Evolutionary conservation across 1,284 basidiomycete genomes (phyloP).

Genomic region (Trichosporon ovoides): DNA sequence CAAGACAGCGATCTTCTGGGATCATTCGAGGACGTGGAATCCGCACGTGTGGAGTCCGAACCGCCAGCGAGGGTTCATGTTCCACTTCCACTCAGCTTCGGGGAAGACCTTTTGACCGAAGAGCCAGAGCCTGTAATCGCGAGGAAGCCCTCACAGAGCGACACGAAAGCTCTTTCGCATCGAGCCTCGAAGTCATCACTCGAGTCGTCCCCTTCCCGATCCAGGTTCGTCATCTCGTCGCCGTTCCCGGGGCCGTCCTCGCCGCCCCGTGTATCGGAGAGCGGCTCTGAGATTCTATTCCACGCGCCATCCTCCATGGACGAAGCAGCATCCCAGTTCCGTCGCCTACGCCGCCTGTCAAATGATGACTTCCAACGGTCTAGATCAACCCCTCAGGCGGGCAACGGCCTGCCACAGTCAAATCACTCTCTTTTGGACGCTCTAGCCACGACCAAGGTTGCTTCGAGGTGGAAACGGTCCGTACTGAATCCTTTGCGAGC

Average conservation of each 20-base stretch:
- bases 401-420: constrained; percentile 13
- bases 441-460: constrained; percentile 11
- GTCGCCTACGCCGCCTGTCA: constrained; percentile 15
- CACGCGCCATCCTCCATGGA: constrained; percentile 23
- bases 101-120: constrained; percentile 8
- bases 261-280: constrained; percentile 32
- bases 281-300: constrained; percentile 35
- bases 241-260: constrained; percentile 32
- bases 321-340: constrained; percentile 15
- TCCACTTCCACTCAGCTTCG: neutral
- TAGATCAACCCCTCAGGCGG: neutral
- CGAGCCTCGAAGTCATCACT: neutral
- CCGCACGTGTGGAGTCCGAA: neutral
- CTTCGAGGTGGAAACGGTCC: constrained; percentile 20
- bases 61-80: neutral
- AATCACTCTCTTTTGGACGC: constrained; percentile 6
- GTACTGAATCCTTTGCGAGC: constrained; percentile 1
- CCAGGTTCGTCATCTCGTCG: constrained; percentile 5
- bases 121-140: constrained; percentile 6
- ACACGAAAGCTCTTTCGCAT: neutral
- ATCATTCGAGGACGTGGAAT: constrained; percentile 32
- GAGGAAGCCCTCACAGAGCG: neutral
- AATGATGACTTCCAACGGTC: constrained; percentile 3
- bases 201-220: constrained; percentile 10
- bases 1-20: constrained; percentile 32